Conservation (phyloP, 2,329 filamentous ascomycete genomes). For the Phialophora expanda region DNA sequence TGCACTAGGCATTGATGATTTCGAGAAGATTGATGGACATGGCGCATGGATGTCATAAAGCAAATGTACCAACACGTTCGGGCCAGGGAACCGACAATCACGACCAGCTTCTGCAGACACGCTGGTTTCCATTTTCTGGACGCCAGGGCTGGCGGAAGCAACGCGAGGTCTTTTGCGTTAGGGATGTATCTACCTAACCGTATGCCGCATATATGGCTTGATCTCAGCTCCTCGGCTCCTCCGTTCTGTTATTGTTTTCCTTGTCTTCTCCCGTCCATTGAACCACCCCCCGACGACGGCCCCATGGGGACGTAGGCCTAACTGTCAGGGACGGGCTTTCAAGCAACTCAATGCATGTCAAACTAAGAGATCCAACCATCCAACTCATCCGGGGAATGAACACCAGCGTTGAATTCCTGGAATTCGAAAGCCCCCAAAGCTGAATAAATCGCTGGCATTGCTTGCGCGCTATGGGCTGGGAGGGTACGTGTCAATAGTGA, state of each 20-base stretch:
- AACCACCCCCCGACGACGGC: background rate
- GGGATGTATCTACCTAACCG: background rate
- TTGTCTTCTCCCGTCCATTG: background rate
- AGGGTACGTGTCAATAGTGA: background rate
- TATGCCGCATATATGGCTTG: background rate
- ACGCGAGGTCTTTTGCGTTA: background rate
- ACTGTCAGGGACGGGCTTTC: background rate
- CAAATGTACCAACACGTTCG: slow-evolving; percentile 1
- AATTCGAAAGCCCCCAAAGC: background rate
- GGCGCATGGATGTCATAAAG: background rate
- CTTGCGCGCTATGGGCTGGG: background rate
- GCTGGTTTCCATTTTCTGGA: slow-evolving; percentile 1
- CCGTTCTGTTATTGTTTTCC: background rate
- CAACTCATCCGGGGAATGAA: background rate
- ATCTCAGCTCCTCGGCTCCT: too few relatives aligned
- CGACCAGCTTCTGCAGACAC: background rate
- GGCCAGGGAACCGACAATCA: background rate
- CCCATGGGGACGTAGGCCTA: background rate
- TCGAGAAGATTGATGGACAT: background rate
- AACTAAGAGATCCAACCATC: background rate
- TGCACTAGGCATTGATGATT: background rate
- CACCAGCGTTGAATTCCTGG: background rate
- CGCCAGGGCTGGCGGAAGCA: background rate
- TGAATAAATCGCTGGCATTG: background rate
- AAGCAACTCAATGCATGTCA: background rate